Conservation (phyloP, 148 eudicot genomes). For the Amaranthus palmeri region DNA sequence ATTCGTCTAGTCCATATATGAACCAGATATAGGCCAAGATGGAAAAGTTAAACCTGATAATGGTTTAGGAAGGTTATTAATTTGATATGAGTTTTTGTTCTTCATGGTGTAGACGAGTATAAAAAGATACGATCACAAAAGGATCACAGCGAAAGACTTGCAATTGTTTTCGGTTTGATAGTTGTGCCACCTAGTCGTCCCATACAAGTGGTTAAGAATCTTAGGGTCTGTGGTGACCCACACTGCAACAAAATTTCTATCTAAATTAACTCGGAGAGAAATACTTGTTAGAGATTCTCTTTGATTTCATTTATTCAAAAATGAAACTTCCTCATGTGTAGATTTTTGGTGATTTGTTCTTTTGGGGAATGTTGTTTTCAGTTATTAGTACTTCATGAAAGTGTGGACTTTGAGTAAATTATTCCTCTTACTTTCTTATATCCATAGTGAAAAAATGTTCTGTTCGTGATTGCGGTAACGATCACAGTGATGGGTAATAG, state of each 20-base stretch:
- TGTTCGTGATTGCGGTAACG: too few species aligned
- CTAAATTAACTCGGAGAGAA: conserved; percentile 82
- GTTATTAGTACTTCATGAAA: too few species aligned
- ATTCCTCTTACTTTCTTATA: neutral
- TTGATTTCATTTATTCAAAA: conserved; percentile 84
- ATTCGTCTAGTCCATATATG: conserved; percentile 67
- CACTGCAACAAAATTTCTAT: conserved; percentile 72
- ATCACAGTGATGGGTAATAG: too few species aligned
- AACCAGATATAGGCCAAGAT: conserved; percentile 57
- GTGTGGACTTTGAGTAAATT: neutral
- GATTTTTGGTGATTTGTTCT: conserved; percentile 69
- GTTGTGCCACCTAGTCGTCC: conserved; percentile 58
- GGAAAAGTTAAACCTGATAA: conserved; percentile 50
- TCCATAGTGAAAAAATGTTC: neutral
- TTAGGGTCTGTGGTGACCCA: conserved; percentile 90
- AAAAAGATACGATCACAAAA: conserved; percentile 71
- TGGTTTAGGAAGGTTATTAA: conserved; percentile 68
- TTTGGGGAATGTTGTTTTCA: neutral
- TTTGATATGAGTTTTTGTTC: conserved; percentile 66
- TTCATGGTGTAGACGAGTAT: conserved; percentile 69
- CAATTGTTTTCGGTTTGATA: conserved; percentile 87
- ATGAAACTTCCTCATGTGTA: conserved; percentile 95
- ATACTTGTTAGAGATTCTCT: conserved; percentile 95
- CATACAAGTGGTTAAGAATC: conserved; percentile 83
- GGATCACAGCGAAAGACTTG: conserved; percentile 91